Evolutionary conservation across 306 rosid species (phyloP).

Genomic region (Cucurbita pepo): DNA sequence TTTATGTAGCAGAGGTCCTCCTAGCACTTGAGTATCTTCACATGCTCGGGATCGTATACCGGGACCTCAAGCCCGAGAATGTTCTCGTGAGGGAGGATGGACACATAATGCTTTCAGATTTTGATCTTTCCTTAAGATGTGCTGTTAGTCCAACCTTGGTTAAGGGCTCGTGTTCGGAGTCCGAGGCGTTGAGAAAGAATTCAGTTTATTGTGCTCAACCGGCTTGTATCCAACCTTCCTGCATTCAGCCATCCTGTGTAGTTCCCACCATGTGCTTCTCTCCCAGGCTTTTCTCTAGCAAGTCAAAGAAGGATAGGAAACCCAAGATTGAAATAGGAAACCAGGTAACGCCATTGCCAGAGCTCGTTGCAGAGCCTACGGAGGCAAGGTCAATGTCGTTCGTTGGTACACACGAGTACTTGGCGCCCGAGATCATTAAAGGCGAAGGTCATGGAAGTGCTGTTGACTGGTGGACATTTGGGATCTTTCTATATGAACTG

Average conservation of each 20-base stretch:
- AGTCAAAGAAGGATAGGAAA: conserved; percentile 78
- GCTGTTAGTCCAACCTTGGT: conserved; percentile 85
- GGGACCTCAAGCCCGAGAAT: conserved; percentile 97
- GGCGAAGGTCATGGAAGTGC: conserved; percentile 99
- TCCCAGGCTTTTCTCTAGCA: conserved; percentile 82
- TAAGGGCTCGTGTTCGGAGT: conserved; percentile 45
- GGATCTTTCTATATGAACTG: conserved; percentile 81
- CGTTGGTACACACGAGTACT: conserved; percentile 90
- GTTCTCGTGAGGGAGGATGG: conserved; percentile 94
- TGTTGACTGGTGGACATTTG: conserved; percentile 99
- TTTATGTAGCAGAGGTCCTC: conserved; percentile 88
- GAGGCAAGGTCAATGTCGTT: conserved; percentile 96
- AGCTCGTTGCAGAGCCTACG: conserved; percentile 90
- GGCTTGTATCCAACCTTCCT: conserved; percentile 88
- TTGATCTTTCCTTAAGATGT: conserved; percentile 90
- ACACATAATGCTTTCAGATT: conserved; percentile 95
- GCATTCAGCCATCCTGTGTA: conserved; percentile 95
- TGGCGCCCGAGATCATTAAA: conserved; percentile 96
- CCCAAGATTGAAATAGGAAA: conserved; percentile 66
- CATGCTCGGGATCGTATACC: conserved; percentile 97
- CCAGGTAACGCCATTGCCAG: conserved; percentile 87
- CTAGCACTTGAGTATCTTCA: conserved; percentile 84
- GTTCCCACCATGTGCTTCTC: conserved; percentile 89
- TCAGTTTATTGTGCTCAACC: conserved; percentile 77
- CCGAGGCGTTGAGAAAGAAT: conserved; percentile 57